Percentiles rank a stretch among this genome's conserved stretches.
Evolutionary conservation across 257 asterid genomes (phyloP).

Genomic region (Forsythia viridissima): DNA sequence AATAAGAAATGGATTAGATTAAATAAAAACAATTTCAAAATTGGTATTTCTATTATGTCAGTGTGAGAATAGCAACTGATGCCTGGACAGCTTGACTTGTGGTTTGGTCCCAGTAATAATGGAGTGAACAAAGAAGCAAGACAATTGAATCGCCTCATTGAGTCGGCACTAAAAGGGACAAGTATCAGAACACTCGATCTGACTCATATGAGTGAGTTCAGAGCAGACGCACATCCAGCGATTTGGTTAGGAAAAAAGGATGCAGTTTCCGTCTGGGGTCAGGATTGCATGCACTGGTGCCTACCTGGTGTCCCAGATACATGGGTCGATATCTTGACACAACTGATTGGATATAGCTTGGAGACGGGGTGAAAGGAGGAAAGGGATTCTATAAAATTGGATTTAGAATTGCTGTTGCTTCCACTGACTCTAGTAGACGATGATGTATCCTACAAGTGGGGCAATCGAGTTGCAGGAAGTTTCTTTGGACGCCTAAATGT

Average conservation of each 20-base stretch:
- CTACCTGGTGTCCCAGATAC: slow-evolving; percentile 95
- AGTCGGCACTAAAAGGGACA: slow-evolving; percentile 55
- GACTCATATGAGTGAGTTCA: slow-evolving; percentile 76
- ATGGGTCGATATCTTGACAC: slow-evolving; percentile 88
- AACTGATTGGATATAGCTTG: slow-evolving; percentile 51
- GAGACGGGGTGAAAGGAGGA: slow-evolving; percentile 28
- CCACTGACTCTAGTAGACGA: neutral
- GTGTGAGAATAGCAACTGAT: slow-evolving; percentile 22
- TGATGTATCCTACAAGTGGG: neutral
- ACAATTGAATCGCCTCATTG: slow-evolving; percentile 56
- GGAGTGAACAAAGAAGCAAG: slow-evolving; percentile 95
- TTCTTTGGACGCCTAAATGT: neutral
- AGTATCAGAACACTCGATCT: slow-evolving; percentile 60
- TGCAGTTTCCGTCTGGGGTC: slow-evolving; percentile 92
- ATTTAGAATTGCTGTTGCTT: neutral
- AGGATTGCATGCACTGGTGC: slow-evolving; percentile 99
- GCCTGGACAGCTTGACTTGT: slow-evolving; percentile 70
- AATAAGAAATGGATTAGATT: neutral
- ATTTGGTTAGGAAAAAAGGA: slow-evolving; percentile 92
- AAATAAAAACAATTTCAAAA: slow-evolving; percentile 3
- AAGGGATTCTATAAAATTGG: neutral
- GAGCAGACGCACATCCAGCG: slow-evolving; percentile 97
- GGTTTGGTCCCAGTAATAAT: slow-evolving; percentile 81
- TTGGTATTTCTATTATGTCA: neutral
- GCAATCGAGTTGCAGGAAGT: neutral